Conservation (phyloP, 345 rosid species). For the Rhizophora mangle region DNA sequence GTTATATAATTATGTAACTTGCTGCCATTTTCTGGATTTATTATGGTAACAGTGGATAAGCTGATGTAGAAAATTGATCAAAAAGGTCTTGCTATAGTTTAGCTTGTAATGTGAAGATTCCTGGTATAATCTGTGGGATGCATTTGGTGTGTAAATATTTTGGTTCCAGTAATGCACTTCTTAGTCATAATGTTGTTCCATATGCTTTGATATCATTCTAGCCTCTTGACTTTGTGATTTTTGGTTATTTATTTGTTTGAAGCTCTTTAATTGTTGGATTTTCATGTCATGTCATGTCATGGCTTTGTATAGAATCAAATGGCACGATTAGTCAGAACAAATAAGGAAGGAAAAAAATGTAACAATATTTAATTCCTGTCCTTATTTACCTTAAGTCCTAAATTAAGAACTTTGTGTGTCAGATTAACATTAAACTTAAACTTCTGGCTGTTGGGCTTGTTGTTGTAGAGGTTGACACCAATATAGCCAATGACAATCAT, state of each 20-base stretch:
- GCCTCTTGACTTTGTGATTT: not conserved
- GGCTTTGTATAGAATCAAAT: not conserved
- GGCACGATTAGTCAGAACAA: too few relatives aligned
- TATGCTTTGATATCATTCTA: not conserved
- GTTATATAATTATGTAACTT: constrained; percentile 25
- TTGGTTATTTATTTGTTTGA: not conserved
- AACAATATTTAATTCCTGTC: too few relatives aligned
- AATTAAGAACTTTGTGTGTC: too few relatives aligned
- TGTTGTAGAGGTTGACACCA: too few relatives aligned
- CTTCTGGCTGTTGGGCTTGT: too few relatives aligned
- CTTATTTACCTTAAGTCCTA: too few relatives aligned
- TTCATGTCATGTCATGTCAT: not conserved
- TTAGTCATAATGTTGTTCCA: not conserved
- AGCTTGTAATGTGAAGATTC: not conserved
- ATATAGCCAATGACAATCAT: too few relatives aligned
- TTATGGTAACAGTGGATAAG: constrained; percentile 10
- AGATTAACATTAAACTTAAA: too few relatives aligned
- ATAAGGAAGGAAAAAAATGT: too few relatives aligned
- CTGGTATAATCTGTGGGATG: not conserved
- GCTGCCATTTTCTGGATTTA: constrained; percentile 29
- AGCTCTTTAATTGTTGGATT: too few relatives aligned
- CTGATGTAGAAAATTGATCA: constrained; percentile 14
- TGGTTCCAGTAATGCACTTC: not conserved
- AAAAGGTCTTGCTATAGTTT: not conserved
- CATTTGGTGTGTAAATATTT: not conserved